These are phyloP conservation scores for Rhizoclosmatium globosum DNA, from an alignment of 192 early-diverging fungal genomes.

Conservation along the genomic window DNA sequence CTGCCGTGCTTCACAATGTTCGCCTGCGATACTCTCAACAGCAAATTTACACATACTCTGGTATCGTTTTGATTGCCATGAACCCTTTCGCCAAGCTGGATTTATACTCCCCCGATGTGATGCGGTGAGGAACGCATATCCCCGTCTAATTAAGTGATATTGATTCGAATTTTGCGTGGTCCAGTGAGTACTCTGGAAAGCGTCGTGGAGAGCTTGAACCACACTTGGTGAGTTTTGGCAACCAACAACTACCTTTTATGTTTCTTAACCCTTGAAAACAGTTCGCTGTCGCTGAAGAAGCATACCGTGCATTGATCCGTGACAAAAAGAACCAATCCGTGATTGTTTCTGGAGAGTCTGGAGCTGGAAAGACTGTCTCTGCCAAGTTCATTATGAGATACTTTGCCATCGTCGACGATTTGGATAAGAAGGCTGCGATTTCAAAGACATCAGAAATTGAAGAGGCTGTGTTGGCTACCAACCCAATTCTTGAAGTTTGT, in stretches of 20 bases:
- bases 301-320: slow-evolving; percentile 91
- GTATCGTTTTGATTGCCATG: slow-evolving; percentile 97
- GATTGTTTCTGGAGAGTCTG: slow-evolving; percentile 94
- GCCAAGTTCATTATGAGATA: slow-evolving; percentile 99
- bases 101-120: slow-evolving; percentile 80
- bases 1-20: slow-evolving; percentile 91
- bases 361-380: slow-evolving; percentile 95
- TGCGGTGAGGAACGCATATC: slow-evolving; percentile 28
- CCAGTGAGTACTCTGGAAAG: slow-evolving; percentile 89
- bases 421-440: slow-evolving; percentile 41
- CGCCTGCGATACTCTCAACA: slow-evolving; percentile 87
- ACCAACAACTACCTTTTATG: not conserved
- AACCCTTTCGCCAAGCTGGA: slow-evolving; percentile 91
- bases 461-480: slow-evolving; percentile 81
- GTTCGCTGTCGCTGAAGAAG: slow-evolving; percentile 98
- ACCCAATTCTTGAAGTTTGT: slow-evolving; percentile 95
- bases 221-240: slow-evolving; percentile 68
- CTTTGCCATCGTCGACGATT: slow-evolving; percentile 76
- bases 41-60: slow-evolving; percentile 99
- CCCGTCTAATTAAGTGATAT: not conserved
- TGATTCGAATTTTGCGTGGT: not conserved
- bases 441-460: slow-evolving; percentile 55
- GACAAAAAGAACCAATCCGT: slow-evolving; percentile 96
- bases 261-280: slow-evolving; percentile 1
- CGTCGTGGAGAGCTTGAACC: slow-evolving; percentile 95